Evolutionary conservation across 805 yeast genomes (phyloP).

Genomic region (Ogataea ganodermae): DNA sequence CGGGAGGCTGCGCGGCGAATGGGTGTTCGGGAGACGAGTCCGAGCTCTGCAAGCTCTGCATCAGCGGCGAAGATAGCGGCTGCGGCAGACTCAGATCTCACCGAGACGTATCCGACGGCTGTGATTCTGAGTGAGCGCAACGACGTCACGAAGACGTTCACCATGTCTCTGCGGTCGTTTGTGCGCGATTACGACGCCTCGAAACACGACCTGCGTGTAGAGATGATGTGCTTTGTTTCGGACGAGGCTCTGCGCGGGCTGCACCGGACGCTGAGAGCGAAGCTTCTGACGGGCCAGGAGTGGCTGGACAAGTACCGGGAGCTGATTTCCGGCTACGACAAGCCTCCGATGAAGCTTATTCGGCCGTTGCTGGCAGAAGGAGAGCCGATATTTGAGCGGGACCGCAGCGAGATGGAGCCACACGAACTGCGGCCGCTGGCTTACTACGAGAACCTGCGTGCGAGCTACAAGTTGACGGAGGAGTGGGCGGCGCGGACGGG

Average conservation of each 20-base stretch:
- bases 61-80: too few species aligned
- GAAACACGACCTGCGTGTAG: slow-evolving; percentile 35
- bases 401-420: neutral
- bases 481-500: slow-evolving; percentile 59
- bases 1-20: slow-evolving; percentile 41
- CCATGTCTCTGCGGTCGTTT: slow-evolving; percentile 38
- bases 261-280: slow-evolving; percentile 39
- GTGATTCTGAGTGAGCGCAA: slow-evolving; percentile 36
- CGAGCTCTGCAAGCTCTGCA: too few species aligned
- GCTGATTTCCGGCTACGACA: slow-evolving; percentile 41
- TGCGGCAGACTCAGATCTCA: slow-evolving; percentile 48
- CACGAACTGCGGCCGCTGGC: slow-evolving; percentile 14
- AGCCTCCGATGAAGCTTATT: slow-evolving; percentile 49
- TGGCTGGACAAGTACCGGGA: slow-evolving; percentile 54
- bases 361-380: slow-evolving; percentile 54
- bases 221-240: slow-evolving; percentile 48
- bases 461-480: slow-evolving; percentile 47
- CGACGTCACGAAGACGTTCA: slow-evolving; percentile 32
- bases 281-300: slow-evolving; percentile 46
- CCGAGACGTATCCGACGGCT: slow-evolving; percentile 55
- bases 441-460: slow-evolving; percentile 37
- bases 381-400: slow-evolving; percentile 43
- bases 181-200: slow-evolving; percentile 22
- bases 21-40: slow-evolving; percentile 38
- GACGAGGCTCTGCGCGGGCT: slow-evolving; percentile 53